phyloP scores from a whole-genome alignment of 2,329 filamentous ascomycete species.

The Calonectria fujianensis region DNA sequence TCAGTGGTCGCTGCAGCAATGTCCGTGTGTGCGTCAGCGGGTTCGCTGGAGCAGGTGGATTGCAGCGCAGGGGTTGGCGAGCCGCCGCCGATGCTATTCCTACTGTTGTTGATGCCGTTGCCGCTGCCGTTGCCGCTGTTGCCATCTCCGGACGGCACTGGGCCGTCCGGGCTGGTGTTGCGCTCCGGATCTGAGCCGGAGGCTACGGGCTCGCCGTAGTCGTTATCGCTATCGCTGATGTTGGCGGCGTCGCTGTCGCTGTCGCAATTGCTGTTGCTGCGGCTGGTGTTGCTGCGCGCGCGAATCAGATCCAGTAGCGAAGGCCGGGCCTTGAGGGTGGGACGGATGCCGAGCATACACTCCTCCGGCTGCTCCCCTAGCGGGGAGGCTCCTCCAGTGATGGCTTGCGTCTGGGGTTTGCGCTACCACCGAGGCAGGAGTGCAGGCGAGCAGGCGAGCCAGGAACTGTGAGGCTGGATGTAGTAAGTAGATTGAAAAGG shows the following conservation, averaged over 20 bases:
- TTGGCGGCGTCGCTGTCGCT: conserved; percentile 31
- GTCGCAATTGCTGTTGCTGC: conserved; percentile 45
- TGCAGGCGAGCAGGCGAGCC: conserved; percentile 5
- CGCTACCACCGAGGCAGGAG: conserved; percentile 24
- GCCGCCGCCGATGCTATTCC: conserved; percentile 47
- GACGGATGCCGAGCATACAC: conserved; percentile 72
- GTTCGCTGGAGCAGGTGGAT: conserved; percentile 25
- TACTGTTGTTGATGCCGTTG: conserved; percentile 30
- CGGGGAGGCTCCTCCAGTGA: conserved; percentile 32
- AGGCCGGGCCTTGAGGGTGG: conserved; percentile 70
- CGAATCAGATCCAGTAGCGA: conserved; percentile 72
- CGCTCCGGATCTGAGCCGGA: conserved; percentile 34
- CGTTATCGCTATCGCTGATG: conserved; percentile 41
- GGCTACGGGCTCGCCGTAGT: conserved; percentile 21
- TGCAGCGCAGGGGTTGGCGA: conserved; percentile 47
- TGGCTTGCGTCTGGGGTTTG: conserved; percentile 35
- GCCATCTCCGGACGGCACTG: conserved; percentile 54
- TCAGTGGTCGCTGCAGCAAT: conserved; percentile 47
- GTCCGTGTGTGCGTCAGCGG: conserved; percentile 37
- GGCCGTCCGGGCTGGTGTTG: neutral
- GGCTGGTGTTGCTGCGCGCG: conserved; percentile 57
- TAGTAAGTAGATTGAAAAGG: conserved; percentile 13
- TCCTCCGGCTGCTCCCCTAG: conserved; percentile 42
- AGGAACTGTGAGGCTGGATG: conserved; percentile 28
- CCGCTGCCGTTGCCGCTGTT: conserved; percentile 34